phyloP scores from a whole-genome alignment of 2,329 filamentous ascomycete genomes.

The Diaporthe citri region DNA sequence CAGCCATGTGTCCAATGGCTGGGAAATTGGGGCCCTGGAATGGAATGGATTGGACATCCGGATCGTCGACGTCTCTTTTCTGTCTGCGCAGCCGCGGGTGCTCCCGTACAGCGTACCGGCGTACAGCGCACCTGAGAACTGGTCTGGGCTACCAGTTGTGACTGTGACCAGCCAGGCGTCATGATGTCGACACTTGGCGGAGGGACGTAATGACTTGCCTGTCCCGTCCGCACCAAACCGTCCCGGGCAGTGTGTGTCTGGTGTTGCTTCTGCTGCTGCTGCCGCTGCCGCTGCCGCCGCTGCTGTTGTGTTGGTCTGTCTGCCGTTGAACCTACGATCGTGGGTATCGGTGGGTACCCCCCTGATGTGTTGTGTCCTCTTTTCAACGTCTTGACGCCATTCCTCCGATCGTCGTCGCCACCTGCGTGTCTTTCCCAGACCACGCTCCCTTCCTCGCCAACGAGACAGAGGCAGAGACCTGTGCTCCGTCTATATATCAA shows the following conservation, averaged over 20 bases:
- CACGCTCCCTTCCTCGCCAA: conserved; percentile 36
- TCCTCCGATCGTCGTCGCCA: conserved; percentile 37
- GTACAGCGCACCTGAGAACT: conserved; percentile 25
- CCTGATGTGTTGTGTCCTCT: conserved; percentile 12
- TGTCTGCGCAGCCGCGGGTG: conserved; percentile 30
- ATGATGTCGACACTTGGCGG: conserved; percentile 23
- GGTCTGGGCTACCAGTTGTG: not conserved
- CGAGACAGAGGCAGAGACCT: conserved; percentile 2
- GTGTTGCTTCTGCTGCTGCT: not conserved
- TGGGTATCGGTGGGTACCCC: conserved; percentile 27
- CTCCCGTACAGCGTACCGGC: conserved; percentile 24
- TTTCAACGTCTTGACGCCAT: conserved; percentile 30
- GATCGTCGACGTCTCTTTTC: conserved; percentile 35
- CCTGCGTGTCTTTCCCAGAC: conserved; percentile 34
- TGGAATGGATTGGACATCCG: conserved; percentile 39
- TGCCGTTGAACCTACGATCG: conserved; percentile 21
- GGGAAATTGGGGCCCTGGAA: conserved; percentile 24
- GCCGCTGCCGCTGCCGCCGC: not conserved
- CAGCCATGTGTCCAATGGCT: conserved; percentile 35
- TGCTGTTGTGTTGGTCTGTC: conserved; percentile 1
- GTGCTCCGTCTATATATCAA: conserved; percentile 33
- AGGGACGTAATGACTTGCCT: conserved; percentile 22
- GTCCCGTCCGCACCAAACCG: conserved; percentile 18
- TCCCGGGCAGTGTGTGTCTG: conserved; percentile 20
- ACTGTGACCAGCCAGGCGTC: conserved; percentile 14